These are phyloP conservation scores for Xylaria sp. DNA, from an alignment of 2,329 filamentous ascomycete species.

Conservation along the genomic window DNA sequence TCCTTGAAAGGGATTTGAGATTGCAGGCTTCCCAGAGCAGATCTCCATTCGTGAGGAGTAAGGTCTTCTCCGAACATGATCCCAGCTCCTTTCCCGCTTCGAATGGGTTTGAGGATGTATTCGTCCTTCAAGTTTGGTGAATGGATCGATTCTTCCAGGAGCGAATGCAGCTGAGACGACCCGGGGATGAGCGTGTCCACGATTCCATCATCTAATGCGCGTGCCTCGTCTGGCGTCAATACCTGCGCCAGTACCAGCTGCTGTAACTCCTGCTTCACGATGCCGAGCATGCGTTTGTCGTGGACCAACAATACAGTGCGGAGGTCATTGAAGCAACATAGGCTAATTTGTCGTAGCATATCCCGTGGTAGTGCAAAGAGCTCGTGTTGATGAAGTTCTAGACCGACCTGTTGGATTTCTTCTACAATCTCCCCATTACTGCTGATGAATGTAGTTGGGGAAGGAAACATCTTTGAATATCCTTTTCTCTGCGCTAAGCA, in stretches of 20 bases:
- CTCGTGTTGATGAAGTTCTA: conserved; percentile 56
- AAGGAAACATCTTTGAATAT: conserved; percentile 19
- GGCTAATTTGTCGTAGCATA: conserved; percentile 51
- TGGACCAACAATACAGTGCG: conserved; percentile 55
- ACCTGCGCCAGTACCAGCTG: conserved; percentile 44
- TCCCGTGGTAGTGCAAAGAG: conserved; percentile 48
- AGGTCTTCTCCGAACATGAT: conserved; percentile 56
- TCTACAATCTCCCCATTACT: conserved; percentile 47
- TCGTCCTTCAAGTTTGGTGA: conserved; percentile 40
- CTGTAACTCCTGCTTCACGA: conserved; percentile 52
- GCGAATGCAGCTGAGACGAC: conserved; percentile 42
- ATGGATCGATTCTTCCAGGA: conserved; percentile 36
- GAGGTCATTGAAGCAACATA: conserved; percentile 56
- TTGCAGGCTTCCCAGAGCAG: conserved; percentile 39
- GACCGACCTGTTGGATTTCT: conserved; percentile 53
- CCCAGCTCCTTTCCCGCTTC: conserved; percentile 54
- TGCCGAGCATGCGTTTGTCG: conserved; percentile 57
- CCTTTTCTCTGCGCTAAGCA: conserved; percentile 40
- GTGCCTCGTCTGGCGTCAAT: conserved; percentile 47
- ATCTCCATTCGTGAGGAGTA: conserved; percentile 46
- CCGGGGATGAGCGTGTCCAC: conserved; percentile 52
- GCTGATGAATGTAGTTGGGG: conserved; percentile 32
- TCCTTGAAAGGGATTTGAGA: conserved; percentile 25
- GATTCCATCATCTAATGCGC: conserved; percentile 46
- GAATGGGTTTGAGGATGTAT: conserved; percentile 54